Conservation (phyloP, 2,329 filamentous ascomycete genomes). For the Cytospora piceae region DNA sequence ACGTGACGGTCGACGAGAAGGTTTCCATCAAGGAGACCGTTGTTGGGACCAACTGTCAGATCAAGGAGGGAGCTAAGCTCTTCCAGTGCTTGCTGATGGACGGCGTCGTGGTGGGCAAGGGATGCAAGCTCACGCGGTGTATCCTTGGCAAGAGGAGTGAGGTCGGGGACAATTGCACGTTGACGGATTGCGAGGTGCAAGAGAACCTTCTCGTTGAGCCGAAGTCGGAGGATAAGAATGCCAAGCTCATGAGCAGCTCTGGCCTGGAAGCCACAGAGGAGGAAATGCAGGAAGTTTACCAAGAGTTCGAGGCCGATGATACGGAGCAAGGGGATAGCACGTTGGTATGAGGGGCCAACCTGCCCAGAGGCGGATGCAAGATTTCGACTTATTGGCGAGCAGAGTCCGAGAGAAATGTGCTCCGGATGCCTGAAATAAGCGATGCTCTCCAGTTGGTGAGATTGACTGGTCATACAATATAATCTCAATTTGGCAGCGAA, state of each 20-base stretch:
- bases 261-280: constrained; percentile 67
- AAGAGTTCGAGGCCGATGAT: constrained; percentile 37
- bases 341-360: constrained; percentile 11
- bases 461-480: background rate
- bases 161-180: constrained; percentile 78
- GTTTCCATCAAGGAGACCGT: constrained; percentile 91
- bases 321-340: constrained; percentile 17
- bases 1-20: constrained; percentile 87
- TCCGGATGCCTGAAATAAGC: background rate
- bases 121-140: constrained; percentile 83
- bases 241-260: constrained; percentile 69
- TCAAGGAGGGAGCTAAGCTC: constrained; percentile 82
- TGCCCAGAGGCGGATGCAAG: background rate
- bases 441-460: background rate
- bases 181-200: constrained; percentile 91
- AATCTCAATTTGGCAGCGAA: background rate
- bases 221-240: constrained; percentile 70
- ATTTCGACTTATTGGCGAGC: background rate
- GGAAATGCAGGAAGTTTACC: constrained; percentile 59
- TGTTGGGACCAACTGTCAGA: constrained; percentile 84
- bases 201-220: constrained; percentile 85
- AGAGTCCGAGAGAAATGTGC: background rate
- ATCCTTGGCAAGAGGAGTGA: constrained; percentile 80
- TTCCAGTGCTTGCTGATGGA: constrained; percentile 94
- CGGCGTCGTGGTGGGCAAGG: constrained; percentile 80